Evolutionary conservation across 306 rosid species (phyloP), one percentile per base, ranked within the genome.

Genomic region (Cucurbita argyrosperma): DNA sequence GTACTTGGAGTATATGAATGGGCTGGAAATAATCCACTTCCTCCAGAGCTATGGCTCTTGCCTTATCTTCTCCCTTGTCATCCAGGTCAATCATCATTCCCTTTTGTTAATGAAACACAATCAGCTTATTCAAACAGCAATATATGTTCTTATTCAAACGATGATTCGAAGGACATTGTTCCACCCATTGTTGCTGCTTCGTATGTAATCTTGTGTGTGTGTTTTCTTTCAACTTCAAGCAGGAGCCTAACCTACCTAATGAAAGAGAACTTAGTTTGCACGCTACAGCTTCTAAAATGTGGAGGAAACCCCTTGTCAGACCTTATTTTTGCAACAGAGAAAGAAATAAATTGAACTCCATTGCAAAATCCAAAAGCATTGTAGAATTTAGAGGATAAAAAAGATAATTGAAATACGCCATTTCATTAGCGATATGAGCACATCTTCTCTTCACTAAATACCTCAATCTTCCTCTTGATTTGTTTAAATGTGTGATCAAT

Each of bases 1-100:
- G 78, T 80, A 64, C 80, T 76, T 13, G 80, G 84, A 72, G 73
- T 79, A 54, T 77, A 56, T 59, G 84, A 81, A 77, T 81, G 84
- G 81, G 68, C 78, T 0, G 84, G 84, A 74, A 81, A 81, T 74
- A 81, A 81, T 77, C 84, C 84, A 66, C 73, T 81, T 16, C 84
- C 81, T 5, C 84, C 84, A 42, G 84, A 81, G 67, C 64, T 81
- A 59, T 81, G 84, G 84, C 79, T 77, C 12, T 81, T 62, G 56
- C 76, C 84, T 13, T 81, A 77, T 60, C 64, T 49, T 57, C 76
- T 81, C 46, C 76, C 81, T 37, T 69, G 40, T 57, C 84, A 76
- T 81, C 81, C 79, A 66, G 79, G 81, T 77, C 37, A 47, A 55
- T 58, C 38, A 18, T 66, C n/a, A 38, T 40, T 61, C n/a, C 45